Percentiles rank a stretch among this genome's conserved stretches.
Conservation (phyloP, 306 rosid genomes). For the Trifolium fragiferum region DNA sequence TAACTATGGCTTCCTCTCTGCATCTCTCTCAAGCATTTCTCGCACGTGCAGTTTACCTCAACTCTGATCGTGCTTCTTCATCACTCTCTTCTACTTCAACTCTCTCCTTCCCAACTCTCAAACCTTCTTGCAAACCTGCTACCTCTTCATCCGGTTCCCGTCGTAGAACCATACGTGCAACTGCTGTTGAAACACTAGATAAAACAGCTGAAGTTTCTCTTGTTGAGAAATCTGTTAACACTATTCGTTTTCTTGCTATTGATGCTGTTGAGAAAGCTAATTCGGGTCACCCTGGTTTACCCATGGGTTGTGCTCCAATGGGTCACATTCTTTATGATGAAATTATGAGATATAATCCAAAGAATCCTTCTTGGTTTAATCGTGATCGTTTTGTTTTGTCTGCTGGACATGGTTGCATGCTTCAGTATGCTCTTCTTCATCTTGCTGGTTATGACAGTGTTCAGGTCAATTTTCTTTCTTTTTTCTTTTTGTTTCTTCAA, state of each 20-base stretch:
- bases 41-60: constrained; percentile 69
- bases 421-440: constrained; percentile 96
- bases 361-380: constrained; percentile 92
- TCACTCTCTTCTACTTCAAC: constrained; percentile 52
- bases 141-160: constrained; percentile 13
- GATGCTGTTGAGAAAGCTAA: constrained; percentile 98
- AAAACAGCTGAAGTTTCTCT: constrained; percentile 78
- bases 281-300: constrained; percentile 97
- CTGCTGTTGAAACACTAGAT: constrained; percentile 78
- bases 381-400: constrained; percentile 90
- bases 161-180: constrained; percentile 43
- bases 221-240: constrained; percentile 86
- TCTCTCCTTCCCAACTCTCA: constrained; percentile 75
- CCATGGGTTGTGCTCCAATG: constrained; percentile 99
- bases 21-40: constrained; percentile 84
- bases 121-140: constrained; percentile 47
- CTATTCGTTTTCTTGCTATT: constrained; percentile 85
- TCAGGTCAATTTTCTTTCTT: constrained; percentile 35
- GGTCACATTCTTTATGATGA: constrained; percentile 95
- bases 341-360: constrained; percentile 91
- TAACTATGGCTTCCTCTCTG: constrained; percentile 55
- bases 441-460: constrained; percentile 94
- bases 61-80: constrained; percentile 65
- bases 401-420: constrained; percentile 99
- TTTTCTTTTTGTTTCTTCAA: neutral